A percentile compares a stretch with the other conserved stretches of the same genome.
Conservation (phyloP, 2,329 filamentous ascomycete genomes). For the Pleomassaria siparia region DNA sequence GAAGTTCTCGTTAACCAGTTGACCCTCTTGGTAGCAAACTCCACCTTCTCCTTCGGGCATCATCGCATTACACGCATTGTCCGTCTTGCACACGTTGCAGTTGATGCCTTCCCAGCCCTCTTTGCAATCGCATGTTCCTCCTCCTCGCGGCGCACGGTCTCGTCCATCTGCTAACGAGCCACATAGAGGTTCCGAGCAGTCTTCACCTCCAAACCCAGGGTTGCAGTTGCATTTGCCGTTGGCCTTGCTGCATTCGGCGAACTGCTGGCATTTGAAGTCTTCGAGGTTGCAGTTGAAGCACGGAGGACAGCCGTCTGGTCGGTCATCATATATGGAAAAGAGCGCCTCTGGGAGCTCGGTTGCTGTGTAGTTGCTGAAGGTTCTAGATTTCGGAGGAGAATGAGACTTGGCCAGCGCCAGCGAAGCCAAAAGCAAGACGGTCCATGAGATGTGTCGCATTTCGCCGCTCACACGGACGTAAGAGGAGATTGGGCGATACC, state of each 20-base stretch:
- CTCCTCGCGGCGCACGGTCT: conserved; percentile 73
- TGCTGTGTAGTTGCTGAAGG: conserved; percentile 53
- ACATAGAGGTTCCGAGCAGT: conserved; percentile 88
- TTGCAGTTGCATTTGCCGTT: conserved; percentile 94
- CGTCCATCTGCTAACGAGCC: conserved; percentile 81
- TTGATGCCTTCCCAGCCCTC: conserved; percentile 97
- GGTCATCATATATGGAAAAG: conserved; percentile 70
- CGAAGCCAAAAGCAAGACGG: conserved; percentile 30
- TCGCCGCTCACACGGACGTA: conserved; percentile 20
- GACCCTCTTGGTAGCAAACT: conserved; percentile 87
- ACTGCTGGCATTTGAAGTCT: conserved; percentile 89
- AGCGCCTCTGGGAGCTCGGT: conserved; percentile 51
- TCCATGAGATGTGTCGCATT: conserved; percentile 40
- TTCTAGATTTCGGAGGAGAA: conserved; percentile 28
- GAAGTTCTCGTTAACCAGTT: conserved; percentile 91
- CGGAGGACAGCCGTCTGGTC: conserved; percentile 76
- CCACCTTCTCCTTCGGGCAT: conserved; percentile 82
- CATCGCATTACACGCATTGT: conserved; percentile 82
- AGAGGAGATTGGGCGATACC: conserved; percentile 19
- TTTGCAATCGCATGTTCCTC: conserved; percentile 75
- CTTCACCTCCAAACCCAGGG: conserved; percentile 88
- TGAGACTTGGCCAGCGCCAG: conserved; percentile 24
- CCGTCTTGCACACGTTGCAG: conserved; percentile 85
- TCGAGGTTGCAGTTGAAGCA: conserved; percentile 99
- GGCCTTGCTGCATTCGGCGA: conserved; percentile 81